A percentile compares a stretch with the other conserved stretches of the same genome.
These are phyloP conservation scores for Stemphylium beticola DNA, from an alignment of 2,329 filamentous ascomycete species.

Conservation along the genomic window DNA sequence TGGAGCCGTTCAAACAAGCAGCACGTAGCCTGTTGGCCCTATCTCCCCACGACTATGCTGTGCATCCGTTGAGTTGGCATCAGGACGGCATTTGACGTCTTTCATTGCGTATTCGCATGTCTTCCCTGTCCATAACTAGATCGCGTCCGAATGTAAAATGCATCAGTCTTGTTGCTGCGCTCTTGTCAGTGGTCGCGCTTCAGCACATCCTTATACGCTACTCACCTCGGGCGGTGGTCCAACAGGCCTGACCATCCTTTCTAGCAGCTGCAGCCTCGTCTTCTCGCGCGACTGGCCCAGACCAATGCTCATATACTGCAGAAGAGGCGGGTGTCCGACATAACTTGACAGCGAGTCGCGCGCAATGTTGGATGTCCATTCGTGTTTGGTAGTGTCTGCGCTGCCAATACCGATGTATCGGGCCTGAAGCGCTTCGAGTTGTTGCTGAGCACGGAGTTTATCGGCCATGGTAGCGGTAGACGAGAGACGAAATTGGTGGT, in stretches of 20 bases:
- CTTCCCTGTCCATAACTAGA: not conserved
- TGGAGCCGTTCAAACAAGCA: constrained; percentile 7
- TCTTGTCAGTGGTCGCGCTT: constrained; percentile 7
- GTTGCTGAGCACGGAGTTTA: constrained; percentile 96
- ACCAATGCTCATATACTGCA: constrained; percentile 88
- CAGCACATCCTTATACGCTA: not conserved
- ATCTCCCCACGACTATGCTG: constrained; percentile 2
- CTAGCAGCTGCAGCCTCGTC: constrained; percentile 78
- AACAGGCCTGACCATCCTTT: constrained; percentile 72
- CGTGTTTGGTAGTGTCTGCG: constrained; percentile 95
- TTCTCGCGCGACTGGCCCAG: constrained; percentile 85
- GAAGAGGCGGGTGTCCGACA: constrained; percentile 84
- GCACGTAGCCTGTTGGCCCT: constrained; percentile 8
- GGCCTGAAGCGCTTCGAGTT: constrained; percentile 94
- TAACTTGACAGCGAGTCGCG: constrained; percentile 91
- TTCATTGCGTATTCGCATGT: not conserved
- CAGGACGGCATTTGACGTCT: constrained; percentile 1
- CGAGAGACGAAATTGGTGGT: not conserved
- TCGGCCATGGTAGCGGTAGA: constrained; percentile 68
- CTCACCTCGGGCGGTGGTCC: constrained; percentile 68
- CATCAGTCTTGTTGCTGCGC: constrained; percentile 32
- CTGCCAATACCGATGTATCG: constrained; percentile 96
- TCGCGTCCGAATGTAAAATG: not conserved
- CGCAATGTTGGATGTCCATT: constrained; percentile 95
- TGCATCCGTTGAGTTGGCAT: constrained; percentile 1